These are phyloP conservation scores for Penicillium daleae DNA, from an alignment of 495 filamentous ascomycete genomes.

Conservation along the genomic window DNA sequence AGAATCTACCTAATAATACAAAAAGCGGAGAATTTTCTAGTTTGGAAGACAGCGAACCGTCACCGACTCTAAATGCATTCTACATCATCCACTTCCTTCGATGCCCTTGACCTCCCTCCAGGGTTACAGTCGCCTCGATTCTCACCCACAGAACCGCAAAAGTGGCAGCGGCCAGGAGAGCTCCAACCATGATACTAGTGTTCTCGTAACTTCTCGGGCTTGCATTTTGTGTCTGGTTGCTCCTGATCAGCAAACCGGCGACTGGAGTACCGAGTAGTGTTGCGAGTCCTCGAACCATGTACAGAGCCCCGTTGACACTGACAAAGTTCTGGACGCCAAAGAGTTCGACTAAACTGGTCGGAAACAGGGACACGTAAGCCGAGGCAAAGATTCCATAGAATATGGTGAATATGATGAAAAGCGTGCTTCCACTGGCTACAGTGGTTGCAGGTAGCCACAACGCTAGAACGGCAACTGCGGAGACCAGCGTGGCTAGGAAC, in stretches of 20 bases:
- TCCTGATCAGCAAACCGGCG: slow-evolving; percentile 42
- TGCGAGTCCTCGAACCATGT: slow-evolving; percentile 47
- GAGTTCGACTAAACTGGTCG: slow-evolving; percentile 43
- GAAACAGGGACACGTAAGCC: slow-evolving; percentile 48
- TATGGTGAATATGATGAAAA: slow-evolving; percentile 44
- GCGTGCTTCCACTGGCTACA: slow-evolving; percentile 22
- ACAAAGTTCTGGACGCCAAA: slow-evolving; percentile 49
- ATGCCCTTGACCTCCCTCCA: slow-evolving; percentile 16
- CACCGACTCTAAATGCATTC: background rate
- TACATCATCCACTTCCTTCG: slow-evolving; percentile 29
- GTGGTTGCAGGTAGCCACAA: slow-evolving; percentile 42
- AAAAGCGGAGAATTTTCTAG: background rate
- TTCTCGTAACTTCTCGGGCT: slow-evolving; percentile 32
- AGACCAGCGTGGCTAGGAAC: slow-evolving; percentile 42
- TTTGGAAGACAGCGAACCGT: background rate
- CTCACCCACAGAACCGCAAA: slow-evolving; percentile 38
- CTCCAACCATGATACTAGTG: slow-evolving; percentile 36
- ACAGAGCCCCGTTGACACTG: slow-evolving; percentile 47
- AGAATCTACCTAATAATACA: too few species aligned
- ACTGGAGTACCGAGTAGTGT: slow-evolving; percentile 48
- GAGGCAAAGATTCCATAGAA: slow-evolving; percentile 46
- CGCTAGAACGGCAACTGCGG: slow-evolving; percentile 36
- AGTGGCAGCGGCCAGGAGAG: slow-evolving; percentile 33
- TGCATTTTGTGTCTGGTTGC: slow-evolving; percentile 13
- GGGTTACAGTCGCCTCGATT: slow-evolving; percentile 31